Conservation (phyloP, 495 filamentous ascomycete genomes). For the Aeminium ludgeri region DNA sequence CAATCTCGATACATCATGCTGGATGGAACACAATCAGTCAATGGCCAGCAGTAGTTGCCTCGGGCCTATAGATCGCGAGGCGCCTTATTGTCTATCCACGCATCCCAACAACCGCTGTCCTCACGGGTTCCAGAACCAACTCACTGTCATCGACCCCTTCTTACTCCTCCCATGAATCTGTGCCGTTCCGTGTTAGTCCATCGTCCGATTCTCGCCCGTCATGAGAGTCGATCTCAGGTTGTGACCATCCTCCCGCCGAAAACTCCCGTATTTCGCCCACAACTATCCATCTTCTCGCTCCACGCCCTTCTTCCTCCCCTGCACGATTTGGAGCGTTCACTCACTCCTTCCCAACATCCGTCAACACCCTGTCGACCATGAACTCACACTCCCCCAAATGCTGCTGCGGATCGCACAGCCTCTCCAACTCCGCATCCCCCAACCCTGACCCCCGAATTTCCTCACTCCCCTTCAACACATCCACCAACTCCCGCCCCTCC, state of each 20-base stretch:
- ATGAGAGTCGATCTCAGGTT: neutral
- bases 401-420: conserved; percentile 14
- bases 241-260: conserved; percentile 2
- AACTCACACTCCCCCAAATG: conserved; percentile 15
- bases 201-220: neutral
- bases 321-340: conserved; percentile 31
- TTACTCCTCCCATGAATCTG: neutral
- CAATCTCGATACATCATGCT: too few relatives aligned
- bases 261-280: conserved; percentile 18
- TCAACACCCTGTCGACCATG: conserved; percentile 13
- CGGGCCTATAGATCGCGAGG: too few relatives aligned
- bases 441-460: conserved; percentile 10
- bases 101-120: too few relatives aligned
- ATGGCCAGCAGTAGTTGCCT: too few relatives aligned
- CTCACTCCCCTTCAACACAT: conserved; percentile 10
- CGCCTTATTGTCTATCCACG: too few relatives aligned
- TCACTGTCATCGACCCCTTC: too few relatives aligned
- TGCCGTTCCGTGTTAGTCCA: neutral
- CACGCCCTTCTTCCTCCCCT: conserved; percentile 38
- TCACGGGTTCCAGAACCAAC: too few relatives aligned
- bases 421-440: conserved; percentile 10
- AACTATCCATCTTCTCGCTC: conserved; percentile 38
- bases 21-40: too few relatives aligned
- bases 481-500: conserved; percentile 8
- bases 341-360: neutral